A percentile compares a stretch with the other conserved stretches of the same genome.
phyloP scores from a whole-genome alignment of 2,329 filamentous ascomycete species.

The Nemania sp. region DNA sequence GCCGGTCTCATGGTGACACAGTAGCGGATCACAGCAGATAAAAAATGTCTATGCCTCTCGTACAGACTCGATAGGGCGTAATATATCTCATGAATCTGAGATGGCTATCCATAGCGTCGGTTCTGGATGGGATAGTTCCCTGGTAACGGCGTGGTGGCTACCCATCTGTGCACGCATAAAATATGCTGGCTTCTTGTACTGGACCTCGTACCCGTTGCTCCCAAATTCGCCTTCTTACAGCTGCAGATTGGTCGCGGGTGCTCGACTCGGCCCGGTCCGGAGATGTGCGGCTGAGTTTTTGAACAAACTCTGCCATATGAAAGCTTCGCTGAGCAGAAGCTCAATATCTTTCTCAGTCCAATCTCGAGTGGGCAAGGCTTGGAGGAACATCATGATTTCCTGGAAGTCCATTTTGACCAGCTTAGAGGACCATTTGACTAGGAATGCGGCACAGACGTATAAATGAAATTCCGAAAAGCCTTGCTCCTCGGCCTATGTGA shows the following conservation, averaged over 20 bases:
- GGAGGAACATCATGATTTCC: constrained; percentile 99
- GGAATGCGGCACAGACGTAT: constrained; percentile 95
- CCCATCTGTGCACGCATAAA: neutral
- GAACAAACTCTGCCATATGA: constrained; percentile 98
- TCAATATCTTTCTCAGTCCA: constrained; percentile 99
- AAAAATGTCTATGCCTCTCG: neutral
- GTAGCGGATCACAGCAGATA: neutral
- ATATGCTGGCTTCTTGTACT: neutral
- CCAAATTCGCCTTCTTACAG: constrained; percentile 28
- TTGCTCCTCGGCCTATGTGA: constrained; percentile 85
- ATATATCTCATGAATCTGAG: neutral
- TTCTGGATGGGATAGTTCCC: neutral
- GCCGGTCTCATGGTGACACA: neutral
- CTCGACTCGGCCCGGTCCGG: constrained; percentile 54
- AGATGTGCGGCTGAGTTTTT: constrained; percentile 93
- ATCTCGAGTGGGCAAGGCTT: constrained; percentile 85
- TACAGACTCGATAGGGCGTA: neutral
- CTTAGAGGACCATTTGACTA: constrained; percentile 98
- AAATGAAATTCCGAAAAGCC: constrained; percentile 98
- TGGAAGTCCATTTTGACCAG: constrained; percentile 97
- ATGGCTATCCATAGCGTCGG: neutral
- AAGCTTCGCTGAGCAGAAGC: constrained; percentile 91
- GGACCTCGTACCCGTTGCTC: neutral
- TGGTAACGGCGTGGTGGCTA: neutral
- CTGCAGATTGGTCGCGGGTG: constrained; percentile 49